A percentile compares a stretch with the other conserved stretches of the same genome.
phyloP scores from a whole-genome alignment of 169 alveolate genomes.

The Neospora caninum region DNA sequence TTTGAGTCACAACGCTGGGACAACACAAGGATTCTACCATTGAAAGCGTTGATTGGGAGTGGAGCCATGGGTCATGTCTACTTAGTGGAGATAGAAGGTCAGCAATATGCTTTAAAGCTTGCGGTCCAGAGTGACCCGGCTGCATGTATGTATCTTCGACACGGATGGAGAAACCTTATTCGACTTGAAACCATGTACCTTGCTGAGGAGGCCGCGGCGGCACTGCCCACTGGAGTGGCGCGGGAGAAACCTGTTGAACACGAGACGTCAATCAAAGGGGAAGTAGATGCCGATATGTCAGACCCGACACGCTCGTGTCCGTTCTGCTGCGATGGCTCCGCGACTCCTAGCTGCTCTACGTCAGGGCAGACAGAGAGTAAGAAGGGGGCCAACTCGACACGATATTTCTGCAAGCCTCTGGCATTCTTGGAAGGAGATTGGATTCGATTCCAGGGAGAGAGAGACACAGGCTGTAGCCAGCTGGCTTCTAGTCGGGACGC shows the following conservation, averaged over 20 bases:
- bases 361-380: background rate
- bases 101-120: slow-evolving; percentile 40
- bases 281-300: too few species aligned
- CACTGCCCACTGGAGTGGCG: too few species aligned
- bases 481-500: background rate
- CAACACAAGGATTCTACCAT: slow-evolving; percentile 37
- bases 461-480: background rate
- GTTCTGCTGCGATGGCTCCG: too few species aligned
- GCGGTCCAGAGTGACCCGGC: slow-evolving; percentile 64
- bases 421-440: slow-evolving; percentile 60
- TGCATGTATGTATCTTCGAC: slow-evolving; percentile 51
- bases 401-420: slow-evolving; percentile 57
- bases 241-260: too few species aligned
- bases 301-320: too few species aligned
- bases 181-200: slow-evolving; percentile 42
- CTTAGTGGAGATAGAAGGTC: slow-evolving; percentile 44
- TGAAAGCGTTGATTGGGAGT: slow-evolving; percentile 46
- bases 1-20: slow-evolving; percentile 36
- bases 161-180: slow-evolving; percentile 55
- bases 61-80: slow-evolving; percentile 67
- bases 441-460: background rate
- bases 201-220: background rate
- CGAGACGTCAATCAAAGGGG: too few species aligned
- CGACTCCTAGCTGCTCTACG: background rate
- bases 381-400: background rate